Evolutionary conservation across 1,284 basidiomycete genomes (phyloP).

Genomic region (Singerocomus rubriflavus): DNA sequence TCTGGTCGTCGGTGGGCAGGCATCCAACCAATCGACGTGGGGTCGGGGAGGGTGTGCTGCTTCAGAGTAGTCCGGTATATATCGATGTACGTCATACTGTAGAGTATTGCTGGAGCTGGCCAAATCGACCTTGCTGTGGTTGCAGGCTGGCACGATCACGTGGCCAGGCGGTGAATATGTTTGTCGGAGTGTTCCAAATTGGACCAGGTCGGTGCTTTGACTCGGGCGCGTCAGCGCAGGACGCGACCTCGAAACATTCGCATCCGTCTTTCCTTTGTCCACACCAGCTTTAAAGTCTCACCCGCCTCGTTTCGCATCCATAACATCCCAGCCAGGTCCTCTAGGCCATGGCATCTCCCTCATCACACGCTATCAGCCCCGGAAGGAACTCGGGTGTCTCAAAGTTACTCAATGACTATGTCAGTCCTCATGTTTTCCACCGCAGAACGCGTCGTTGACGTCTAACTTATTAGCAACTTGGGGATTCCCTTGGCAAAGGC

Average conservation of each 20-base stretch:
- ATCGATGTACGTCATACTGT: neutral
- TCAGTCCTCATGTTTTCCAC: slow-evolving; percentile 31
- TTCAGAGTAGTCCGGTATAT: neutral
- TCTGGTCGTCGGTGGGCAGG: neutral
- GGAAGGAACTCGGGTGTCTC: slow-evolving; percentile 36
- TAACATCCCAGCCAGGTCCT: neutral
- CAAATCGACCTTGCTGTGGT: slow-evolving; percentile 4
- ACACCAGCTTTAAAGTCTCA: slow-evolving; percentile 11
- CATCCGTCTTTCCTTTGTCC: slow-evolving; percentile 16
- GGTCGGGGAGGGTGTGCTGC: neutral
- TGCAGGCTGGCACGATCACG: slow-evolving; percentile 19
- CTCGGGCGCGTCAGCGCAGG: slow-evolving; percentile 37
- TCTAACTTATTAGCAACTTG: slow-evolving; percentile 71
- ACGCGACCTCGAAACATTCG: slow-evolving; percentile 33
- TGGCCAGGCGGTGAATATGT: slow-evolving; percentile 10
- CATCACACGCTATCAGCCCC: slow-evolving; percentile 41
- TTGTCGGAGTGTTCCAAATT: slow-evolving; percentile 31
- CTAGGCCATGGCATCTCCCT: slow-evolving; percentile 41
- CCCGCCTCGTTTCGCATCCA: neutral
- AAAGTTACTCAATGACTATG: slow-evolving; percentile 60
- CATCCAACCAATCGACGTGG: neutral
- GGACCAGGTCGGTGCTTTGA: slow-evolving; percentile 21
- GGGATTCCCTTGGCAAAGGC: slow-evolving; percentile 91
- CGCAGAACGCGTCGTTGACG: slow-evolving; percentile 9
- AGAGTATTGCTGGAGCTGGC: slow-evolving; percentile 3